These are phyloP conservation scores for Entophlyctis luteolus DNA, from an alignment of 192 early-diverging fungal genomes.

Conservation along the genomic window DNA sequence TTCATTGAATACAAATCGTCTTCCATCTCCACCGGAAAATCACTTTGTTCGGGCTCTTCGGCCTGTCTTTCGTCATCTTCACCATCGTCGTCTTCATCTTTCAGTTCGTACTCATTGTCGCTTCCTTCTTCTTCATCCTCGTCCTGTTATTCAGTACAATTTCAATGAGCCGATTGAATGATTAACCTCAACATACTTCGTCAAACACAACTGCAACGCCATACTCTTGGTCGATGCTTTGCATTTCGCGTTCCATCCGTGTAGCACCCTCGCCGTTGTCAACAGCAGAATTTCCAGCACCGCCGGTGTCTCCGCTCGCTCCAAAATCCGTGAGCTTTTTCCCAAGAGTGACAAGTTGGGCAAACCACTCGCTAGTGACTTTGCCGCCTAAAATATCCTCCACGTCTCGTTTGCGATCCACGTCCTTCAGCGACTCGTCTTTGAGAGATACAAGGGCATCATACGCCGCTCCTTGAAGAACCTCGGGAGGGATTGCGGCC, in stretches of 20 bases:
- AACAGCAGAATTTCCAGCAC: conserved; percentile 49
- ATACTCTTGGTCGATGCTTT: conserved; percentile 70
- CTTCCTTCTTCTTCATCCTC: conserved; percentile 53
- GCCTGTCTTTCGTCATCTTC: neutral
- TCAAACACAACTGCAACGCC: conserved; percentile 96
- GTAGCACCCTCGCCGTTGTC: neutral
- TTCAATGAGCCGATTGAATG: neutral
- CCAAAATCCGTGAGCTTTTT: conserved; percentile 93
- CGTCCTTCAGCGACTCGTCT: conserved; percentile 77
- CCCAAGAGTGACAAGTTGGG: conserved; percentile 83
- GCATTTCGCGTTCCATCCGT: conserved; percentile 21
- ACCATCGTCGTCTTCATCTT: neutral
- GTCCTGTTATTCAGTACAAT: conserved; percentile 56
- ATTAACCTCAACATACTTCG: conserved; percentile 59
- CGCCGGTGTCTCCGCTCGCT: conserved; percentile 57
- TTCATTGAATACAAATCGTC: conserved; percentile 31
- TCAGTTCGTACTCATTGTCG: conserved; percentile 42
- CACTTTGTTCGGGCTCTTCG: conserved; percentile 22
- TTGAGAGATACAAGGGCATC: conserved; percentile 79
- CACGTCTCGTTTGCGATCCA: conserved; percentile 81
- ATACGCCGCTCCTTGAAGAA: conserved; percentile 84
- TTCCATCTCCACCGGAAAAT: conserved; percentile 22
- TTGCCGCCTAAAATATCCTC: conserved; percentile 64
- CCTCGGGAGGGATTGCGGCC: conserved; percentile 84
- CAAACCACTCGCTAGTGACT: conserved; percentile 77